Conservation (phyloP, 352 stramenopile genomes). For the Pythium utonaiense region DNA sequence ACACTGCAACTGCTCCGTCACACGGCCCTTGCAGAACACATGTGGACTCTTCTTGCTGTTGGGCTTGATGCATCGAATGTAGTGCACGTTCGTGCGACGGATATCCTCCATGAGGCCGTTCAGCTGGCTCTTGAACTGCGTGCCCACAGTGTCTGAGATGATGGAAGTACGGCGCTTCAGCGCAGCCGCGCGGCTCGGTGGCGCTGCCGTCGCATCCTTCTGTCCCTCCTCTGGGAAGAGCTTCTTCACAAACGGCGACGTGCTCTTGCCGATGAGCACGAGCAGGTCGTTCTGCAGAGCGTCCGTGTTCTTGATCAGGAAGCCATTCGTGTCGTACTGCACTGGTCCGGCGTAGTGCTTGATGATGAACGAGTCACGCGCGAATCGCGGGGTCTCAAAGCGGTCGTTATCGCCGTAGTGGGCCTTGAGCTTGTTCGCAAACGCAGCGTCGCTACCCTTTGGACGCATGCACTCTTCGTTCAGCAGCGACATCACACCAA, state of each 20-base stretch:
- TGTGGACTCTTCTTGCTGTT: constrained; percentile 93
- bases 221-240: constrained; percentile 74
- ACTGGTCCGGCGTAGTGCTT: constrained; percentile 96
- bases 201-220: constrained; percentile 39
- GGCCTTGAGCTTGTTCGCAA: constrained; percentile 86
- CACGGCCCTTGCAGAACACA: constrained; percentile 87
- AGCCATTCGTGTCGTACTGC: constrained; percentile 91
- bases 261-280: constrained; percentile 65
- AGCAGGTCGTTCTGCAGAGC: constrained; percentile 93
- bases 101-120: constrained; percentile 94
- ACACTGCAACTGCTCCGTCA: constrained; percentile 96
- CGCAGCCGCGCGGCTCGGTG: constrained; percentile 22
- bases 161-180: constrained; percentile 83
- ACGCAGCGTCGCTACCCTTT: constrained; percentile 81
- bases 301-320: constrained; percentile 98
- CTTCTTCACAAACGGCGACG: constrained; percentile 66
- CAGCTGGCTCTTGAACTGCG: constrained; percentile 94
- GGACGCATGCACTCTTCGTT: constrained; percentile 93
- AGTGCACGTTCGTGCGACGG: constrained; percentile 95
- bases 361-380: constrained; percentile 91
- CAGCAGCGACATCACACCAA: constrained; percentile 89
- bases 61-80: constrained; percentile 99
- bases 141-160: constrained; percentile 75
- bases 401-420: constrained; percentile 88
- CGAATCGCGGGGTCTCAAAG: constrained; percentile 82